A percentile compares a stretch with the other conserved stretches of the same genome.
Conservation (phyloP, 176 grass and related monocot genomes). For the Zea luxurians region DNA sequence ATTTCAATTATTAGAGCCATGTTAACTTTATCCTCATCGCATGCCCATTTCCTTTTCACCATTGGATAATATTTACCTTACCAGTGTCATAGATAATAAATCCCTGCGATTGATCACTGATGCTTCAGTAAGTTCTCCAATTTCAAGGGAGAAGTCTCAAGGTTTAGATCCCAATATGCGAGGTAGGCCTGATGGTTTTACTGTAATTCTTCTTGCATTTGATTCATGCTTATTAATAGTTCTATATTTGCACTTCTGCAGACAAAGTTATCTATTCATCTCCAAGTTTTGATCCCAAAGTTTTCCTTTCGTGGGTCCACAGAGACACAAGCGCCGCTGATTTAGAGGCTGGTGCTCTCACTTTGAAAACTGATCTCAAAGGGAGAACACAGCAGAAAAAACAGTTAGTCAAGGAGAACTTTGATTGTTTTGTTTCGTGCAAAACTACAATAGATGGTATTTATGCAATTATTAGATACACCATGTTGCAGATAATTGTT, state of each 20-base stretch:
- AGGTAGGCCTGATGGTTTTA: conserved; percentile 57
- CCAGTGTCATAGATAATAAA: conserved; percentile 96
- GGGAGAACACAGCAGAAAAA: conserved; percentile 99
- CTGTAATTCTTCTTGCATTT: conserved; percentile 23
- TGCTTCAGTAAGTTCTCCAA: conserved; percentile 74
- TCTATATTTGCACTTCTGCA: conserved; percentile 50
- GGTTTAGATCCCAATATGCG: conserved; percentile 72
- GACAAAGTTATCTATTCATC: conserved; percentile 97
- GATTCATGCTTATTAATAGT: conserved; percentile 25
- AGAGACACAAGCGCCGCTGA: conserved; percentile 93
- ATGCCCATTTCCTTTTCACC: conserved; percentile 16
- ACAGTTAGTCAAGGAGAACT: conserved; percentile 99
- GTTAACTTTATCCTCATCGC: conserved; percentile 28
- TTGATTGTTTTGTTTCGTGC: conserved; percentile 69
- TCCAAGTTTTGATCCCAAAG: conserved; percentile 90
- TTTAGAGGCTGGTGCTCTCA: conserved; percentile 93
- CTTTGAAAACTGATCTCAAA: conserved; percentile 97
- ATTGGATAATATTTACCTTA: conserved; percentile 37
- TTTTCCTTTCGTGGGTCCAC: conserved; percentile 92
- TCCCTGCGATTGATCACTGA: conserved; percentile 89
- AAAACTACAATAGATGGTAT: no score
- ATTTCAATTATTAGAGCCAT: not conserved
- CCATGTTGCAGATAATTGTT: no score
- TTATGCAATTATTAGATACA: no score
- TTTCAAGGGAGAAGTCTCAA: conserved; percentile 89